Percentiles rank a stretch among this genome's conserved stretches.
These are phyloP conservation scores for Linnemannia hyalina DNA, from an alignment of 192 early-diverging fungal species.

Conservation along the genomic window DNA sequence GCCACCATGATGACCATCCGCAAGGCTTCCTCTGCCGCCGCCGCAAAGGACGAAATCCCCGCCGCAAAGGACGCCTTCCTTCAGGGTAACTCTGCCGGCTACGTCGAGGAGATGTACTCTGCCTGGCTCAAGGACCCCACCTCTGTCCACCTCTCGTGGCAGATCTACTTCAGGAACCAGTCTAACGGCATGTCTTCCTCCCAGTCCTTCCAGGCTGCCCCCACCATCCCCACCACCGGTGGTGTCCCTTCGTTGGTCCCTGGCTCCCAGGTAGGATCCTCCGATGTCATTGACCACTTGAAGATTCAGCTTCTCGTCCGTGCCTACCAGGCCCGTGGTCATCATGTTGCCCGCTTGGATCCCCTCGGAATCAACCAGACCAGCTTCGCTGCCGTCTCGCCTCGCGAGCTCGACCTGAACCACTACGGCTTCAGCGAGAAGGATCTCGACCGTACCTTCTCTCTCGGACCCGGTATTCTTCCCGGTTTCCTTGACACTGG, in stretches of 20 bases:
- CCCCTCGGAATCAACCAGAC: conserved; percentile 88
- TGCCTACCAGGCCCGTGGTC: conserved; percentile 97
- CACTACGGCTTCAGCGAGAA: conserved; percentile 96
- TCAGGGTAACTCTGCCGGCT: conserved; percentile 85
- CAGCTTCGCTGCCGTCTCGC: conserved; percentile 64
- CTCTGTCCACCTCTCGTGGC: conserved; percentile 96
- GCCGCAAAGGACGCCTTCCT: conserved; percentile 86
- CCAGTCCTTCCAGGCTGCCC: conserved; percentile 86
- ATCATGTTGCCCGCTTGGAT: conserved; percentile 95
- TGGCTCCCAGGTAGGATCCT: conserved; percentile 57
- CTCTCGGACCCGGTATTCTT: conserved; percentile 94
- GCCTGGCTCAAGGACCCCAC: conserved; percentile 92
- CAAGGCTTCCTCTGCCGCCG: conserved; percentile 28
- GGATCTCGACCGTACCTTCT: conserved; percentile 94
- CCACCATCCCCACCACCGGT: conserved; percentile 79
- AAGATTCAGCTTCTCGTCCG: conserved; percentile 97
- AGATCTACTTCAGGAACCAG: conserved; percentile 93
- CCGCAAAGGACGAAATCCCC: conserved; percentile 54
- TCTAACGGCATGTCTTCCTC: conserved; percentile 71
- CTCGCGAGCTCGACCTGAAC: conserved; percentile 87
- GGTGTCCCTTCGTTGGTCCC: conserved; percentile 70
- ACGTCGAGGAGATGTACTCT: conserved; percentile 97
- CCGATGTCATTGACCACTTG: conserved; percentile 94
- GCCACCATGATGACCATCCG: conserved; percentile 40
- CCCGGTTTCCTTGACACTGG: conserved; percentile 84